Evolutionary conservation across 1,284 basidiomycete genomes (phyloP).

Genomic region (Mycena sp.): DNA sequence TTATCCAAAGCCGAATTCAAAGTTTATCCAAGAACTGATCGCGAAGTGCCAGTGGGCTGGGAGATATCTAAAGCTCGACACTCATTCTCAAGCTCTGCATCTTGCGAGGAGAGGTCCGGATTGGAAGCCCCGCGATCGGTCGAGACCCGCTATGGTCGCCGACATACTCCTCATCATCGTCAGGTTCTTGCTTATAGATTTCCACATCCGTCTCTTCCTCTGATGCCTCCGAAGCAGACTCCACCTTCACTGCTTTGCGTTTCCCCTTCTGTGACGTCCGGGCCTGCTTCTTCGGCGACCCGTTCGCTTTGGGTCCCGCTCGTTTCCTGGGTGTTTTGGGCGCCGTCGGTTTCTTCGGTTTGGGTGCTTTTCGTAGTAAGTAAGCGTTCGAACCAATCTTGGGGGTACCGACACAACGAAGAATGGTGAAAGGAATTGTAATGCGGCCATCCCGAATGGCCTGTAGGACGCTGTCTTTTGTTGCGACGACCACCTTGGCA

Average conservation of each 20-base stretch:
- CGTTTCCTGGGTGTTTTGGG: not conserved
- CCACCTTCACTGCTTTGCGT: not conserved
- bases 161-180: not conserved
- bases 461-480: not conserved
- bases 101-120: constrained; percentile 15
- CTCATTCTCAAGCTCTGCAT: not conserved
- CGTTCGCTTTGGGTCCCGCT: not conserved
- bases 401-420: constrained; percentile 3
- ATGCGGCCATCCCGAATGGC: not conserved
- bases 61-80: constrained; percentile 1
- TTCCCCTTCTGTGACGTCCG: not conserved
- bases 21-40: too few species aligned
- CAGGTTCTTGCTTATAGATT: not conserved
- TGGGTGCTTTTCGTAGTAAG: not conserved
- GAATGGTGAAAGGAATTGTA: constrained; percentile 1
- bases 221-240: not conserved
- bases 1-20: too few species aligned
- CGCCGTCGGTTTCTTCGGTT: not conserved
- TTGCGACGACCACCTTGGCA: not conserved
- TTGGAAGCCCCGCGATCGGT: constrained; percentile 1
- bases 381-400: not conserved
- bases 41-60: too few species aligned
- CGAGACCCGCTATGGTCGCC: not conserved
- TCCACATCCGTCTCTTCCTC: not conserved
- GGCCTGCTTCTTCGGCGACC: not conserved